These are phyloP conservation scores for Artemisia argyi DNA, from an alignment of 129 eudicot species.

Conservation along the genomic window DNA sequence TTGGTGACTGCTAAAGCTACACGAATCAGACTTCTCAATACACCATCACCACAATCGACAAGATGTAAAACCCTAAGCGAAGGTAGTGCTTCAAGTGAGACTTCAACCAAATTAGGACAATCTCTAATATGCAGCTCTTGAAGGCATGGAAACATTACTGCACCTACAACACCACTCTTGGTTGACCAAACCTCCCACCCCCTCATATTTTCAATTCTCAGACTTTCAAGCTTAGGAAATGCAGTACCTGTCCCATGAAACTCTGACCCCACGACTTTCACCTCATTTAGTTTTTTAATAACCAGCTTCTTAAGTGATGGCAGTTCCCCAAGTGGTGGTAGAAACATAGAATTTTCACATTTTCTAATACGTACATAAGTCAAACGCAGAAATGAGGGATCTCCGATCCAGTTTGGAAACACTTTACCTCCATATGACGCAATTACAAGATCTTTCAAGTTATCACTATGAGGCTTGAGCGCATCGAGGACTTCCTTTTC, in stretches of 20 bases:
- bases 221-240: constrained; percentile 34
- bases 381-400: not conserved
- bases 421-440: no score
- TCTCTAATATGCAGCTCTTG: not conserved
- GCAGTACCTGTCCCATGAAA: constrained; percentile 17
- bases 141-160: constrained; percentile 4
- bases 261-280: constrained; percentile 32
- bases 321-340: constrained; percentile 46
- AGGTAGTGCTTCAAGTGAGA: no score
- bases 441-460: no score
- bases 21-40: no score
- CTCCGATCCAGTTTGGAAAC: no score
- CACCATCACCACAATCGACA: no score
- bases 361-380: not conserved
- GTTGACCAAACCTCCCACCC: constrained; percentile 37
- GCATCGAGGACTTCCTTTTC: no score
- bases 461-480: no score
- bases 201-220: constrained; percentile 28
- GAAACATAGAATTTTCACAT: constrained; percentile 1
- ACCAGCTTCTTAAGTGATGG: constrained; percentile 26
- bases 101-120: no score
- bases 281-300: constrained; percentile 7
- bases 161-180: not conserved
- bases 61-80: no score
- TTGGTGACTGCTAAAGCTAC: not conserved